Evolutionary conservation across 2,329 filamentous ascomycete species (phyloP), one percentile per base, ranked within the genome.

Genomic region (Fusarium armeniacum): DNA sequence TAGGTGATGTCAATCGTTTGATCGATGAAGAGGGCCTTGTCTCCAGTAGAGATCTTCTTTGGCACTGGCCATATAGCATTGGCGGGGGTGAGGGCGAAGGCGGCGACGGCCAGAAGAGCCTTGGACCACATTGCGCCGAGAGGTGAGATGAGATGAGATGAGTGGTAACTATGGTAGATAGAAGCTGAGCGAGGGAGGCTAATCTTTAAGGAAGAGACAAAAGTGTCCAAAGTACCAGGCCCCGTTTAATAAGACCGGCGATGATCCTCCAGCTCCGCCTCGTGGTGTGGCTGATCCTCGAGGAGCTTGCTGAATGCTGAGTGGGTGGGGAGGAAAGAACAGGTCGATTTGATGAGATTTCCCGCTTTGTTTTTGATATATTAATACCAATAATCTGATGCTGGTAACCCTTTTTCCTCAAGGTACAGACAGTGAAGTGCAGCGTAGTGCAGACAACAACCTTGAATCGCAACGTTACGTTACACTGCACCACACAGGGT

Each of bases 51-150:
- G 56, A 85, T 81, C 40, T 80, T 81, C 56, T 80, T 79, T 4
- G 88, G 88, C 24, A 83, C 80, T 15, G 88, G 88, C 88, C 88
- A 90, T 63, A 90, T 76, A 16, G 87, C 87, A n/a, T 80, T 70
- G 58, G 78, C 84, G 13, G 82, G 81, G 15, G 78, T 72, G 59
- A 81, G 75, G 51, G 79, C 79, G 66, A 83, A 73, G 47, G 83
- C 77, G 44, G 82, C 75, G 54, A 81, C 64, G 44, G 81, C 77
- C 57, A 83, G 70, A 36, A 81, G 62, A 62, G 78, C 70, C 58
- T 69, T 75, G 60, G 70, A 70, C 59, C 76, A 75, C 78, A 79
- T 79, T 49, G 45, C 40, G 52, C 62, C 33, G 36, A 38, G 28
- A 24, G 46, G 43, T 56, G 35, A 41, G 24, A 28, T 32, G 43